These are phyloP conservation scores for Nepenthes mirabilis DNA, from an alignment of 148 eudicot genomes.

Conservation along the genomic window DNA sequence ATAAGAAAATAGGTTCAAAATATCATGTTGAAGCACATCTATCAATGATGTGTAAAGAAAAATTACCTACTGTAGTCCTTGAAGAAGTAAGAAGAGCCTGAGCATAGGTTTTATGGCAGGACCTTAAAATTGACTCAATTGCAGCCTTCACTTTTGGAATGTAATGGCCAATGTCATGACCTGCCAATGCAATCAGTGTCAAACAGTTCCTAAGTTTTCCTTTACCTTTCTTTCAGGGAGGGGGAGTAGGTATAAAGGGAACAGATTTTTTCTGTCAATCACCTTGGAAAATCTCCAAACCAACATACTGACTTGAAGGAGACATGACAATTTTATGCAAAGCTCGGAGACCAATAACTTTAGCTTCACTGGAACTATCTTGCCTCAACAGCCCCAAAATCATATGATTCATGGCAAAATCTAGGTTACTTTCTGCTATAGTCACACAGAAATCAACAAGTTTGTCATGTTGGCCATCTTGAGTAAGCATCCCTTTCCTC, in stretches of 20 bases:
- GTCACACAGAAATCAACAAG: constrained; percentile 96
- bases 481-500: constrained; percentile 91
- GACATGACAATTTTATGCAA: constrained; percentile 93
- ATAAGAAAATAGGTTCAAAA: too few species aligned
- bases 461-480: constrained; percentile 97
- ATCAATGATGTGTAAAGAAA: background rate
- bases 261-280: constrained; percentile 8
- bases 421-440: constrained; percentile 91
- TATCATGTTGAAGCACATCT: background rate
- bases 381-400: constrained; percentile 86
- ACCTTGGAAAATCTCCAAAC: constrained; percentile 97
- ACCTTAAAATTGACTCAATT: constrained; percentile 78
- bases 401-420: constrained; percentile 93
- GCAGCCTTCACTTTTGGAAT: constrained; percentile 99
- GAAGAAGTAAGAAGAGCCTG: constrained; percentile 97
- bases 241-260: background rate
- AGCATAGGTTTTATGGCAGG: constrained; percentile 81
- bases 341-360: constrained; percentile 98
- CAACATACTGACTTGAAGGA: constrained; percentile 76
- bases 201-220: constrained; percentile 1
- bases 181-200: constrained; percentile 35
- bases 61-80: constrained; percentile 75
- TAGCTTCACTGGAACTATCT: constrained; percentile 97
- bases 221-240: background rate
- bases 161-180: constrained; percentile 85